Evolutionary conservation across 2,329 filamentous ascomycete genomes (phyloP), one percentile per base, ranked within the genome.

Genomic region (Diaporthe aspalathi): DNA sequence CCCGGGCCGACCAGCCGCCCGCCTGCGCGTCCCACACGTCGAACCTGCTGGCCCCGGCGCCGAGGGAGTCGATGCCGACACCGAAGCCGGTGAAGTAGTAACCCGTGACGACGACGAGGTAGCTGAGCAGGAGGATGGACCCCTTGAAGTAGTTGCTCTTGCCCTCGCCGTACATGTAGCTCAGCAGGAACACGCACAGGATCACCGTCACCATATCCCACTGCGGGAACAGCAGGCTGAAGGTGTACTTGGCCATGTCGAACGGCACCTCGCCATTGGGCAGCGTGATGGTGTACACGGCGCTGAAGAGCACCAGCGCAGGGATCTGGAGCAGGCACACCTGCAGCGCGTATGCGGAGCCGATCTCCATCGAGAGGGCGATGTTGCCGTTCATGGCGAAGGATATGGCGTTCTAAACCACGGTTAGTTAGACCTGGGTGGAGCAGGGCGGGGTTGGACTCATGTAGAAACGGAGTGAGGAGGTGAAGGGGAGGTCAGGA

Each of bases 71-170:
- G 3, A 73, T 49, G 8, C 71, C 69, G 11, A 67, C 56, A 16
- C 76, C 76, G 14, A 77, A 90, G 35, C 89, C 85, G 67, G 94
- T 94, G 72, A 97, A 92, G 83, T 94, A 98, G 84, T 97, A 99
- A 1, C 96, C 96, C 54, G 94, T 89, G 35, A 98, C 85, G 62
- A 99, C 94, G 35, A 98, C 96, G 29, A 98, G 82, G 80, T 99
- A 99, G 43, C 94, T 96, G 65, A 99, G 85, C 74, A 98, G 90
- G 67, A 99, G 86, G 76, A 98, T 98, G 75, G 94, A 97, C 66
- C 96, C 96, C 85, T 99, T 99, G 90, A 99, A 99, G 83, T 99
- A 99, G 82, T 99, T 99, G 85, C 95, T 98, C 89, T 99, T 99
- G 50, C 96, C 96, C 83, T 99, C 96, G 66, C 95, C 94, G 77